phyloP scores from a whole-genome alignment of 345 rosid species.

The Alliaria petiolata region DNA sequence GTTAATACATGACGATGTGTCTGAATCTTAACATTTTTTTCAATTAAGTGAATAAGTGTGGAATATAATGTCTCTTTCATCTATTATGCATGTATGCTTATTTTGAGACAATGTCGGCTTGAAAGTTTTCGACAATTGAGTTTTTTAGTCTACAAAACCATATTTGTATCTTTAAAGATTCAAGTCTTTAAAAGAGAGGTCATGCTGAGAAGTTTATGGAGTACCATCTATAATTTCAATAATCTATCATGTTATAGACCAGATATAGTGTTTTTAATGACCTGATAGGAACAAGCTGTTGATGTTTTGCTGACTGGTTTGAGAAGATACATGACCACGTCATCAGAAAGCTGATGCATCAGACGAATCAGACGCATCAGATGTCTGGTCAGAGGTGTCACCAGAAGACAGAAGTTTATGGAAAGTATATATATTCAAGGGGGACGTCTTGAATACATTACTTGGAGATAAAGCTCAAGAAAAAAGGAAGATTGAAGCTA shows the following conservation, averaged over 20 bases:
- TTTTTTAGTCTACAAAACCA: not conserved
- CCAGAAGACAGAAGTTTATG: too few relatives aligned
- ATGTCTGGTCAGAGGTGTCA: too few relatives aligned
- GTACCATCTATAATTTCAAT: not conserved
- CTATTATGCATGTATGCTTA: slow-evolving; percentile 79
- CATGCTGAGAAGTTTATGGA: too few relatives aligned
- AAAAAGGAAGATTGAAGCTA: too few relatives aligned
- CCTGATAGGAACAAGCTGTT: too few relatives aligned
- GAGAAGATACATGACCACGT: too few relatives aligned
- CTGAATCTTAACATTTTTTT: not conserved
- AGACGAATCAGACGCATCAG: too few relatives aligned
- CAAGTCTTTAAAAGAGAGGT: too few relatives aligned
- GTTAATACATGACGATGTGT: not conserved
- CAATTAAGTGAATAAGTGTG: slow-evolving; percentile 40
- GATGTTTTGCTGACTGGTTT: not conserved
- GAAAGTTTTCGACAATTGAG: slow-evolving; percentile 71
- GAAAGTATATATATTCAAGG: too few relatives aligned
- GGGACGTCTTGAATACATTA: too few relatives aligned
- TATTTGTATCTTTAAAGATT: not conserved
- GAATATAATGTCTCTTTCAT: slow-evolving; percentile 76
- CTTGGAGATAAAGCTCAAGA: too few relatives aligned
- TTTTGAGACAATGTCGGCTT: slow-evolving; percentile 65
- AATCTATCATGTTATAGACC: slow-evolving; percentile 10
- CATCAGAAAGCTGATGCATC: too few relatives aligned
- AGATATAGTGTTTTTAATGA: slow-evolving; percentile 38